Evolutionary conservation across 208 protist genomes (phyloP).

Genomic region (Leishmania aethiopica): DNA sequence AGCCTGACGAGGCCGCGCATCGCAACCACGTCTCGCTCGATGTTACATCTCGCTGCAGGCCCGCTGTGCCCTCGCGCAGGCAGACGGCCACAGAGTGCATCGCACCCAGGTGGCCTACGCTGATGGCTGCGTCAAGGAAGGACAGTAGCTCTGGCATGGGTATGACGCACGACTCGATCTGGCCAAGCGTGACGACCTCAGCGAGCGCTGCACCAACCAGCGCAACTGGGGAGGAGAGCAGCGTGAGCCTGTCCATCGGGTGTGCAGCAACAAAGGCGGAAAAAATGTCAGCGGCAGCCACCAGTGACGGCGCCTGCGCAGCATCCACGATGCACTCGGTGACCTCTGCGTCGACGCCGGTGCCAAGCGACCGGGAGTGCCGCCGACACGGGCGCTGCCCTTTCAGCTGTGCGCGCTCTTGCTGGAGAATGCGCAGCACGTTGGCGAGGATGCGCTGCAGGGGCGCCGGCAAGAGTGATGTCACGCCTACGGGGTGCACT

Average conservation of each 20-base stretch:
- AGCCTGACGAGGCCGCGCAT: constrained; percentile 56
- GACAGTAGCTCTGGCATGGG: constrained; percentile 11
- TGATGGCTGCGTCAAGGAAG: constrained; percentile 55
- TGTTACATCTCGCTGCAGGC: constrained; percentile 40
- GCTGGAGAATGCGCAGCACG: constrained; percentile 25
- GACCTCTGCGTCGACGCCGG: constrained; percentile 13
- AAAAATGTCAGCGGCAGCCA: constrained; percentile 13
- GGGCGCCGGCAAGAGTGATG: constrained; percentile 4
- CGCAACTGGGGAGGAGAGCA: constrained; percentile 14
- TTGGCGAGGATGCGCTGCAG: constrained; percentile 16
- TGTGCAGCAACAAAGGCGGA: constrained; percentile 11
- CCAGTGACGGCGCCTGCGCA: constrained; percentile 13
- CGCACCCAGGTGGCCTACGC: constrained; percentile 52
- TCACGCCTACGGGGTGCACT: neutral
- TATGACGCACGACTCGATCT: neutral
- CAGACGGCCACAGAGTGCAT: constrained; percentile 71
- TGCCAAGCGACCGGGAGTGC: neutral
- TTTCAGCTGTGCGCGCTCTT: constrained; percentile 19
- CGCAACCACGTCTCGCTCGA: constrained; percentile 68
- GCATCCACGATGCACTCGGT: constrained; percentile 15
- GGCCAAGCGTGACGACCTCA: constrained; percentile 30
- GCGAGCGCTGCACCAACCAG: constrained; percentile 49
- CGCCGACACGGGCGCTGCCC: constrained; percentile 31
- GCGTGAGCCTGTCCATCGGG: neutral
- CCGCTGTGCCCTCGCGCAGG: constrained; percentile 59